Base-by-base conservation (phyloP, 116 monocot species). In the Cymodocea nodosa region DNA sequence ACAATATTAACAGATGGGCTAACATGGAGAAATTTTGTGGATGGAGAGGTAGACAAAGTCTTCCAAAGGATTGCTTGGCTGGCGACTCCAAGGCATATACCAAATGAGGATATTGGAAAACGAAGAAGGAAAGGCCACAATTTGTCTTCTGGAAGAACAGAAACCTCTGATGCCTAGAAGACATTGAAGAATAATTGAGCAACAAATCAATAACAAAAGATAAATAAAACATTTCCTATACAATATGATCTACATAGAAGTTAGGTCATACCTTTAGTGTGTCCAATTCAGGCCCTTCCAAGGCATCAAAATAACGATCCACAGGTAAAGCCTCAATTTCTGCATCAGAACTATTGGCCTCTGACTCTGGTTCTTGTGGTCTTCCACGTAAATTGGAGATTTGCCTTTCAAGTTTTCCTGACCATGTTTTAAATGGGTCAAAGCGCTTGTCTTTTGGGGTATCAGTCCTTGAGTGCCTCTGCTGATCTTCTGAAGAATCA, bases 351-450 rank as follows among this genome's bases (percentile, higher is more conserved):
- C 25, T 36, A 10, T 35, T 40, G 5, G 24, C 58, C 51, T 83
- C 75, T 34, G 67, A 3, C 36, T 70, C 74, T 15, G 22, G 22
- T 62, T 83, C 85, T 23, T 51, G 72, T 4, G 86, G 76, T 51
- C 20, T 75, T 16, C 78, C 78, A 22, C 76, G 82, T 30, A 81
- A 50, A 59, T 69, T 77, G 0, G 83, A 81, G 17, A 83, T 24
- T 23, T 81, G 84, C 60, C 77, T 75, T 36, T 91, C 91, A 9
- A 84, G 76, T 44, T 68, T 79, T 18, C 86, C 84, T 5, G 81
- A 78, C 77, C 79, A 90, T 23, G 90, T 90, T 66, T 87, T 91
- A 65, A 87, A 91, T 16, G 75, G 59, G 72, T 91, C 86, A 25
- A 82, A 87, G 2, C 79, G 59, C 59, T 72, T 75, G 23, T 83